A percentile compares a stretch with the other conserved stretches of the same genome.
These are phyloP conservation scores for Cyberlindnera petersonii DNA, from an alignment of 805 yeast species.

Conservation along the genomic window DNA sequence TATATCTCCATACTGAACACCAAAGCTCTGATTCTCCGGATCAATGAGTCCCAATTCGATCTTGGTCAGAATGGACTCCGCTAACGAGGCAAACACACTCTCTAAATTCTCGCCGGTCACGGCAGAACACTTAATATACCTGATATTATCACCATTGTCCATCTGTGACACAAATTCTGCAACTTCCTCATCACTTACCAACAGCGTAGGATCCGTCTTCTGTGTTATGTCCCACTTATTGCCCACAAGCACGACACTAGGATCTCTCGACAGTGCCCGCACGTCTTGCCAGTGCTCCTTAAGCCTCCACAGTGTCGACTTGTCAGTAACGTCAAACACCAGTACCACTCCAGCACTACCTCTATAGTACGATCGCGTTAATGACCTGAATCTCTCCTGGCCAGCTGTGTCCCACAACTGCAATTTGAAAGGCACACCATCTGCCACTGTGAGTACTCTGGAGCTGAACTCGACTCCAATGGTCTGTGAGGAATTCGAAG, in stretches of 20 bases:
- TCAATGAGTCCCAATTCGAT: constrained; percentile 45
- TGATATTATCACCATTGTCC: constrained; percentile 27
- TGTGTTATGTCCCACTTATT: constrained; percentile 31
- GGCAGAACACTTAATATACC: constrained; percentile 39
- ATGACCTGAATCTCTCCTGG: constrained; percentile 35
- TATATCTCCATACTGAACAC: constrained; percentile 49
- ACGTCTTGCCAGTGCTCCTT: constrained; percentile 32
- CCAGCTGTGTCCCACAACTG: constrained; percentile 39
- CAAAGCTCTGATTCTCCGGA: constrained; percentile 42
- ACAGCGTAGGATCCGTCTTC: constrained; percentile 27
- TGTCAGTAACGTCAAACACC: constrained; percentile 32
- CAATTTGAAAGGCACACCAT: constrained; percentile 18
- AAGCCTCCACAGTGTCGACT: constrained; percentile 26
- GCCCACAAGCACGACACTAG: constrained; percentile 33
- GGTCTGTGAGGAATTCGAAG: constrained; percentile 29
- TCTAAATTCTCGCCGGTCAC: constrained; percentile 37
- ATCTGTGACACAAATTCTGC: constrained; percentile 28
- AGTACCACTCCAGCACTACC: constrained; percentile 36
- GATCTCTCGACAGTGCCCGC: constrained; percentile 26
- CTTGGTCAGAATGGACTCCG: constrained; percentile 40
- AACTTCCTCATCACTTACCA: constrained; percentile 33
- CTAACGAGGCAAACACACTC: constrained; percentile 37
- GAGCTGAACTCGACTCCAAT: constrained; percentile 41
- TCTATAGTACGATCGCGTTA: constrained; percentile 37
- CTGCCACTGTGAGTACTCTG: constrained; percentile 15